These are phyloP conservation scores for Phytophthora litchii DNA, from an alignment of 352 stramenopile species.

Conservation along the genomic window DNA sequence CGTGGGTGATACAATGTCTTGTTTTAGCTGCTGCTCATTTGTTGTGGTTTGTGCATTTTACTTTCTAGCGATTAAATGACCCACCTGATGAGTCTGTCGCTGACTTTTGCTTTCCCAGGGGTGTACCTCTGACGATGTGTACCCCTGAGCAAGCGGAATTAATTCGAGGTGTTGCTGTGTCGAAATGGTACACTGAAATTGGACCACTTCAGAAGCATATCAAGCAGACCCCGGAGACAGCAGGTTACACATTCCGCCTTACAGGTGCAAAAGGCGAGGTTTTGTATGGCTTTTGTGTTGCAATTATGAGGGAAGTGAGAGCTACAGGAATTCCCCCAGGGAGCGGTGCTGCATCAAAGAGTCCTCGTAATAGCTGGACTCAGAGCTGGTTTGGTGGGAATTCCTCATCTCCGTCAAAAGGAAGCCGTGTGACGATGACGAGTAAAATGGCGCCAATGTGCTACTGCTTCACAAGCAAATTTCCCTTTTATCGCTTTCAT, in stretches of 20 bases:
- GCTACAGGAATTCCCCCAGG: conserved; percentile 3
- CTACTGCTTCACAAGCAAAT: conserved; percentile 89
- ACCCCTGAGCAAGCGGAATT: conserved; percentile 53
- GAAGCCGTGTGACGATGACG: conserved; percentile 15
- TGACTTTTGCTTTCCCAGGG: conserved; percentile 84
- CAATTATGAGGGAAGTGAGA: conserved; percentile 61
- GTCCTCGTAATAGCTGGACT: conserved; percentile 21
- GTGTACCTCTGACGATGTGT: conserved; percentile 68
- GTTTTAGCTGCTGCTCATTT: not conserved
- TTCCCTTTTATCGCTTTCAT: conserved; percentile 87
- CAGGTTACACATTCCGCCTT: conserved; percentile 82
- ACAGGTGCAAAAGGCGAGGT: conserved; percentile 86
- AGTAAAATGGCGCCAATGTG: conserved; percentile 64
- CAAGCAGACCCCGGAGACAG: conserved; percentile 64
- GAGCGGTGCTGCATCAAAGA: conserved; percentile 15
- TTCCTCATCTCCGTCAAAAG: conserved; percentile 18
- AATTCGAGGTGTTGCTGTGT: conserved; percentile 60
- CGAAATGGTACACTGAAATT: conserved; percentile 73
- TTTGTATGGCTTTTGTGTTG: conserved; percentile 80
- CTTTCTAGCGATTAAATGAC: conserved; percentile 36
- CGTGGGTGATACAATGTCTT: conserved; percentile 20
- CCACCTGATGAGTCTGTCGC: conserved; percentile 58
- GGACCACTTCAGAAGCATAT: conserved; percentile 67
- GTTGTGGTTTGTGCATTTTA: conserved; percentile 3
- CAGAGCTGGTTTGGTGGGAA: conserved; percentile 21